Evolutionary conservation across 208 protist genomes (phyloP), one percentile per base, ranked within the genome.

Genomic region (Acanthamoeba culbertsoni): DNA sequence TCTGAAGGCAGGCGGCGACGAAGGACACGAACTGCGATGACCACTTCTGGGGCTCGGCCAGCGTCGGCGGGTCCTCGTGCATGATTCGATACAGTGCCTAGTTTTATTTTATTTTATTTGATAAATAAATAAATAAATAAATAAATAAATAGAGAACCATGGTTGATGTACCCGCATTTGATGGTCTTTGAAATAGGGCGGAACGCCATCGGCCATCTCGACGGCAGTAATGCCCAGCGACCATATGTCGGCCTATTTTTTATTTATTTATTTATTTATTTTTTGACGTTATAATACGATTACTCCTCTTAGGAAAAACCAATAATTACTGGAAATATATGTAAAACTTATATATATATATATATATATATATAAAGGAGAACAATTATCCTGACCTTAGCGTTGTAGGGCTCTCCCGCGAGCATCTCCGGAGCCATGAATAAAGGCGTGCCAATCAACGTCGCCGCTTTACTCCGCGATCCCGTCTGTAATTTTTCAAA

Each of bases 181-280:
- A 65, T 97, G 96, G 20, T 98, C 62, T 40, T 98, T 95, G n/a
- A 95, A 90, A 71, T 94, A 75, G n/a, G 98, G 98, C 48, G 97
- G 97, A 42, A 95, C 94, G 28, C 96, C 97, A 55, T 98, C 96
- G 2, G 95, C 96, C 95, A 98, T 95, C 86, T 98, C 98, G 37
- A 98, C 97, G 10, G 96, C 95, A 20, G 97, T 98, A 86, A 98
- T 98, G 86, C 98, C 95, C 1, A 97, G 55, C n/a, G 95, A 93
- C 96, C 97, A 98, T 42, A 98, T 96, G 90, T 98, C 97, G 1
- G 94, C 93, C 53, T 94, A 3, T 55, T 55, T 55, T 55, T 55
- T 23, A 55, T 23, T 55, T 55, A 55, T 23, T 55, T 55, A 18
- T 55, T 55, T 28, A 28, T 33, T 73, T 28, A 73, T 73, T 28